Percentiles rank a stretch among this genome's conserved stretches.
phyloP scores from a whole-genome alignment of 2,329 filamentous ascomycete species.

The Xylariaceae sp. region DNA sequence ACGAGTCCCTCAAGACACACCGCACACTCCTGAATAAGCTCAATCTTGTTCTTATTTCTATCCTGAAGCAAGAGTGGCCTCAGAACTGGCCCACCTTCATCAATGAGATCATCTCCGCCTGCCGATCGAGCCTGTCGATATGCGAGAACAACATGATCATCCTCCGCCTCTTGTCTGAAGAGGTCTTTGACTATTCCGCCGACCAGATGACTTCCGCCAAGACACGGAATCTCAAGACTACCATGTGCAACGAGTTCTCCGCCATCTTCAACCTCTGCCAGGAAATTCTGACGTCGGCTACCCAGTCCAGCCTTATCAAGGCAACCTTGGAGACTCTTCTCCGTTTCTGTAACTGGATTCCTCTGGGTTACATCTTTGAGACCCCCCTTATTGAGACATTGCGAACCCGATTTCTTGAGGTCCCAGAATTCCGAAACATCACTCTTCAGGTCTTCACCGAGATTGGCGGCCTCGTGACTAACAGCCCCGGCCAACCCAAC shows the following conservation, averaged over 20 bases:
- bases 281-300: slow-evolving; percentile 87
- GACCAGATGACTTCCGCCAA: slow-evolving; percentile 99
- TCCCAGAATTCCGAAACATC: slow-evolving; percentile 93
- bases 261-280: slow-evolving; percentile 97
- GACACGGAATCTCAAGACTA: slow-evolving; percentile 93
- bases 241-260: slow-evolving; percentile 98
- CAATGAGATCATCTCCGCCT: slow-evolving; percentile 97
- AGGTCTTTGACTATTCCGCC: slow-evolving; percentile 97
- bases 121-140: slow-evolving; percentile 90
- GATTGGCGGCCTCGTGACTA: slow-evolving; percentile 89
- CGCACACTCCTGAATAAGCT: slow-evolving; percentile 95
- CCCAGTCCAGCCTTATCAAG: slow-evolving; percentile 84
- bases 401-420: slow-evolving; percentile 85
- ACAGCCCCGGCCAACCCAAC: slow-evolving; percentile 59
- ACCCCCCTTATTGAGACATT: slow-evolving; percentile 93
- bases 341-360: slow-evolving; percentile 98
- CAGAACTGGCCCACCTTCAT: slow-evolving; percentile 99
- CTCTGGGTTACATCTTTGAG: slow-evolving; percentile 97
- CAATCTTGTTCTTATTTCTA: slow-evolving; percentile 93
- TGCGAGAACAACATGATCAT: slow-evolving; percentile 99
- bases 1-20: slow-evolving; percentile 80
- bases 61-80: slow-evolving; percentile 99
- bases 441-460: slow-evolving; percentile 96
- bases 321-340: slow-evolving; percentile 95
- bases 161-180: slow-evolving; percentile 88